A percentile compares a stretch with the other conserved stretches of the same genome.
Evolutionary conservation across 1,284 basidiomycete species (phyloP).

Genomic region (Moesziomyces parantarcticus): DNA sequence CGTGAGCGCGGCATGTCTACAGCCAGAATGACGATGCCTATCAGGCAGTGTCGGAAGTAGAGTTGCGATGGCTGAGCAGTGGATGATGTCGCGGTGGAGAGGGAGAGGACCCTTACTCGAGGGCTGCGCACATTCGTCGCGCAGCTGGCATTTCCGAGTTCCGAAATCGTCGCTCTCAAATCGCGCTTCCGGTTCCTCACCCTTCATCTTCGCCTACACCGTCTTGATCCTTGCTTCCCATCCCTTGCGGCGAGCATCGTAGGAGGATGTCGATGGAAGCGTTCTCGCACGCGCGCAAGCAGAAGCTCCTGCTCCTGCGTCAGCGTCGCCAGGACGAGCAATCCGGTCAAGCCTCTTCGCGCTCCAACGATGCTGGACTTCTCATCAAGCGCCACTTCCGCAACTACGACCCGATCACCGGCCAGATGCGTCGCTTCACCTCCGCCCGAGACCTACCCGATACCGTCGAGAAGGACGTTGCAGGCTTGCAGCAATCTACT

Average conservation of each 20-base stretch:
- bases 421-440: conserved; percentile 66
- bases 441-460: conserved; percentile 76
- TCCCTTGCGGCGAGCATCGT: too few species aligned
- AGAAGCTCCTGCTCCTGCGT: conserved; percentile 82
- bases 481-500: conserved; percentile 84
- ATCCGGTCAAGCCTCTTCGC: conserved; percentile 1
- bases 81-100: not conserved
- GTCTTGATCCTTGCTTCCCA: not conserved
- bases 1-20: conserved; percentile 1
- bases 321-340: conserved; percentile 75
- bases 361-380: conserved; percentile 2
- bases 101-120: conserved; percentile 1
- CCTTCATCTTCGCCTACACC: not conserved
- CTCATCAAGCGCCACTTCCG: conserved; percentile 64
- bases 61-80: not conserved
- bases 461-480: conserved; percentile 86
- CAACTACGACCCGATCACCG: conserved; percentile 66
- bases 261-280: conserved; percentile 73
- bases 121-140: not conserved
- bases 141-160: conserved; percentile 3
- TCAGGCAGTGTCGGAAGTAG: not conserved
- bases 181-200: not conserved
- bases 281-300: conserved; percentile 85
- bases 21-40: not conserved
- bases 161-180: conserved; percentile 10